Conservation (phyloP, 805 yeast species). For the Candida qinlingensis region DNA sequence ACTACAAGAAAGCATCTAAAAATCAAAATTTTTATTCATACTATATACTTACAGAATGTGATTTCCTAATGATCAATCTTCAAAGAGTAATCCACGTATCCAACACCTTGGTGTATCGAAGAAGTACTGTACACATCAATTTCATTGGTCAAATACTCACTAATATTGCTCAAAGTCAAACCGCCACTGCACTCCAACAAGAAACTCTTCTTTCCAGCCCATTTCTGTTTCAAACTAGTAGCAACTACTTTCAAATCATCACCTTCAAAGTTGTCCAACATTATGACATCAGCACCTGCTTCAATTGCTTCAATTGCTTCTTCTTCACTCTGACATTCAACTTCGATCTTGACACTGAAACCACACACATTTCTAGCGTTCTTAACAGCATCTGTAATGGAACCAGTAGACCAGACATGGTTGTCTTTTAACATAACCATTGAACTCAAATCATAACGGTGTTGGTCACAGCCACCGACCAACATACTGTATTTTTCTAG, state of each 20-base stretch:
- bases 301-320: slow-evolving; percentile 91
- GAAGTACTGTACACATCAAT: slow-evolving; percentile 90
- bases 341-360: slow-evolving; percentile 85
- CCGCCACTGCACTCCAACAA: slow-evolving; percentile 93
- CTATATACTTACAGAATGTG: too few relatives aligned
- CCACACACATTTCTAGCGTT: slow-evolving; percentile 81
- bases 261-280: slow-evolving; percentile 86
- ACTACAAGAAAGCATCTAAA: too few relatives aligned
- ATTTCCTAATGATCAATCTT: slow-evolving; percentile 46
- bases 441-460: slow-evolving; percentile 82
- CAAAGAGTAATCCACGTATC: slow-evolving; percentile 76
- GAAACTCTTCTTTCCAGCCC: slow-evolving; percentile 45
- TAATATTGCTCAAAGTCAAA: slow-evolving; percentile 62
- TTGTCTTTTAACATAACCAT: slow-evolving; percentile 97
- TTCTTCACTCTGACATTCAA: slow-evolving; percentile 77
- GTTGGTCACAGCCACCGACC: slow-evolving; percentile 92
- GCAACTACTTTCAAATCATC: slow-evolving; percentile 64
- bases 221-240: slow-evolving; percentile 48
- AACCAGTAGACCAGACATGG: slow-evolving; percentile 89
- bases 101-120: slow-evolving; percentile 87
- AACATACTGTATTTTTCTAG: slow-evolving; percentile 92
- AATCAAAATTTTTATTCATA: background rate
- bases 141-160: slow-evolving; percentile 62
- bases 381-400: slow-evolving; percentile 77
- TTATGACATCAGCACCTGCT: slow-evolving; percentile 93